phyloP scores from a whole-genome alignment of 495 filamentous ascomycete species.

The Penicillium odoratum region DNA sequence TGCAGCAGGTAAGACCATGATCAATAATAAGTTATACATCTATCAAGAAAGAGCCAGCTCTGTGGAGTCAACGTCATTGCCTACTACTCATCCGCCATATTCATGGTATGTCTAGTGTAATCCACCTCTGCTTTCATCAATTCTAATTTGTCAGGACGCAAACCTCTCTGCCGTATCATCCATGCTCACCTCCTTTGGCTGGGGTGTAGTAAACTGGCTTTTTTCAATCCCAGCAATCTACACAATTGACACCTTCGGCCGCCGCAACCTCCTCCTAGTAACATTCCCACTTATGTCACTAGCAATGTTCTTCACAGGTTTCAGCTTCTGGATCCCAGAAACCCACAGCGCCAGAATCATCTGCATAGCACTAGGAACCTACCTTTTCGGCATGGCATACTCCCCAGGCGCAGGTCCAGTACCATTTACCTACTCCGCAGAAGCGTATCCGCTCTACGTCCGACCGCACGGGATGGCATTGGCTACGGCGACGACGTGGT shows the following conservation, averaged over 20 bases:
- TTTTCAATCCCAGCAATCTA: constrained; percentile 77
- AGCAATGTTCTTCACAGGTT: constrained; percentile 75
- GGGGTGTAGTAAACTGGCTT: constrained; percentile 76
- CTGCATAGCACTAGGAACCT: constrained; percentile 69
- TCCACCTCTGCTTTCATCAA: not conserved
- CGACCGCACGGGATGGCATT: constrained; percentile 67
- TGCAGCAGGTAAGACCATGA: constrained; percentile 65
- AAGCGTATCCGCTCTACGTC: constrained; percentile 77
- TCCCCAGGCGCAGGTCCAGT: constrained; percentile 80
- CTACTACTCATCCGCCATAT: constrained; percentile 56
- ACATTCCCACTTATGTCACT: constrained; percentile 79
- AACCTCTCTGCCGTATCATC: constrained; percentile 54
- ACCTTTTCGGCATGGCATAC: constrained; percentile 74
- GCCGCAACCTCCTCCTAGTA: constrained; percentile 71
- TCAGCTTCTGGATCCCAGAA: constrained; percentile 72
- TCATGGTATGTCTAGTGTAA: constrained; percentile 28
- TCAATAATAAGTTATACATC: not conserved
- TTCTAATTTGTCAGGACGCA: constrained; percentile 18
- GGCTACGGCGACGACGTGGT: constrained; percentile 69
- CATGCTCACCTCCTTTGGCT: constrained; percentile 68
- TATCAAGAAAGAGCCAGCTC: constrained; percentile 26
- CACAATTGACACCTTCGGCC: constrained; percentile 83
- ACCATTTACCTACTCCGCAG: constrained; percentile 81
- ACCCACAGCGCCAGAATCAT: constrained; percentile 46
- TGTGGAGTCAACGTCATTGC: constrained; percentile 65